Conservation (phyloP, 306 rosid genomes). For the Sophora flavescens region DNA sequence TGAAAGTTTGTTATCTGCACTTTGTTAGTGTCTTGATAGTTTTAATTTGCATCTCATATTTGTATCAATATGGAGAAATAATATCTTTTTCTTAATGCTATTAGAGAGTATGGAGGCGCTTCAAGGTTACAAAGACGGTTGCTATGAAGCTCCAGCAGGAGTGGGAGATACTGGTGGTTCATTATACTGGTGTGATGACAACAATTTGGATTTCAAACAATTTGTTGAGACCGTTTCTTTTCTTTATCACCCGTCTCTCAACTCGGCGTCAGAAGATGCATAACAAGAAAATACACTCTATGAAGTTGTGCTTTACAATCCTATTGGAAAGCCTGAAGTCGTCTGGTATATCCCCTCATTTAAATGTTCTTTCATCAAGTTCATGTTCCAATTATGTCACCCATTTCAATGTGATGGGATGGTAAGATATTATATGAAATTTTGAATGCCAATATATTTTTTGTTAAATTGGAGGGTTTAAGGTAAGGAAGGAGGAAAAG, state of each 20-base stretch:
- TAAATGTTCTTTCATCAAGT: slow-evolving; percentile 34
- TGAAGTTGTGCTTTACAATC: slow-evolving; percentile 70
- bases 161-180: slow-evolving; percentile 73
- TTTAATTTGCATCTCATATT: slow-evolving; percentile 22
- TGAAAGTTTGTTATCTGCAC: slow-evolving; percentile 14
- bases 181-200: slow-evolving; percentile 54
- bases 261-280: slow-evolving; percentile 54
- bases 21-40: slow-evolving; percentile 12
- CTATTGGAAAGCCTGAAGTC: slow-evolving; percentile 82
- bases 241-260: slow-evolving; percentile 65
- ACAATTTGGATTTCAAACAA: slow-evolving; percentile 61
- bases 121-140: slow-evolving; percentile 59
- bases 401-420: slow-evolving; percentile 32
- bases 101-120: slow-evolving; percentile 95
- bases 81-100: slow-evolving; percentile 35
- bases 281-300: slow-evolving; percentile 55
- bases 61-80: slow-evolving; percentile 35
- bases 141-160: slow-evolving; percentile 75
- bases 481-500: neutral
- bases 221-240: slow-evolving; percentile 86
- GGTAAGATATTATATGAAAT: slow-evolving; percentile 26
- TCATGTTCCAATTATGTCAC: slow-evolving; percentile 35
- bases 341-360: slow-evolving; percentile 61
- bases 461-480: neutral
- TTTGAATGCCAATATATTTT: slow-evolving; percentile 31